Evolutionary conservation across 225 moss, liverwort and hornwort species (phyloP).

Genomic region (Marchantia paleacea): DNA sequence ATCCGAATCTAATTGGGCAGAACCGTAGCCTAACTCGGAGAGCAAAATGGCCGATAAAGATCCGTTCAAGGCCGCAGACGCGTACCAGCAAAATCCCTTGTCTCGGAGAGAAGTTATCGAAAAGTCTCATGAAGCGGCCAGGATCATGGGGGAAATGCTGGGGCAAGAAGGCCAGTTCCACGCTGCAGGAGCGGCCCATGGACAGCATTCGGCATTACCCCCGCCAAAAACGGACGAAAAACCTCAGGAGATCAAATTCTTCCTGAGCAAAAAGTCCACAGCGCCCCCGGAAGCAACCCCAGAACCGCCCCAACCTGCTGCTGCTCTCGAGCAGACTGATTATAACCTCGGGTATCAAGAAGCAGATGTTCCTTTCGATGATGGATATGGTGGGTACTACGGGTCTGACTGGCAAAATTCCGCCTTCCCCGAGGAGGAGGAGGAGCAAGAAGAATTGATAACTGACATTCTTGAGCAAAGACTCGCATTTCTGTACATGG

Average conservation of each 20-base stretch:
- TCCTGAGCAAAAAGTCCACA: constrained; percentile 22
- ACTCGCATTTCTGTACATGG: constrained; percentile 30
- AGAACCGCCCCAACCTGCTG: neutral
- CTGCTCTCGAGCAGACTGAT: neutral
- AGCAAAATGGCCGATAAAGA: constrained; percentile 8
- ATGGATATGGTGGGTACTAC: neutral
- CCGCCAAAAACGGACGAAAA: constrained; percentile 13
- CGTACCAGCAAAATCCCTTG: constrained; percentile 23
- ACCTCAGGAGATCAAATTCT: constrained; percentile 29
- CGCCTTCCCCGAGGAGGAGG: neutral
- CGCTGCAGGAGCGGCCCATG: constrained; percentile 15
- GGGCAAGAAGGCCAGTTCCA: constrained; percentile 39
- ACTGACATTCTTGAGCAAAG: constrained; percentile 40
- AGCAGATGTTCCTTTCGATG: neutral
- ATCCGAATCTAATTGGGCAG: neutral
- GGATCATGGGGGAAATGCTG: constrained; percentile 29
- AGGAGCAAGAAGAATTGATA: constrained; percentile 36
- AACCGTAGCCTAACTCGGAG: neutral
- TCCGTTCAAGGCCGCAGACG: constrained; percentile 26
- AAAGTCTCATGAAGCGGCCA: constrained; percentile 33
- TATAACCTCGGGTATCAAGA: neutral
- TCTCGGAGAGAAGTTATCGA: constrained; percentile 37
- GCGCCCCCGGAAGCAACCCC: neutral
- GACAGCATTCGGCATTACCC: constrained; percentile 33
- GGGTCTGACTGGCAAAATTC: neutral